Percentiles rank a stretch among this genome's conserved stretches.
Evolutionary conservation across 1,284 basidiomycete genomes (phyloP).

Genomic region (Leccinum griseonigrum): DNA sequence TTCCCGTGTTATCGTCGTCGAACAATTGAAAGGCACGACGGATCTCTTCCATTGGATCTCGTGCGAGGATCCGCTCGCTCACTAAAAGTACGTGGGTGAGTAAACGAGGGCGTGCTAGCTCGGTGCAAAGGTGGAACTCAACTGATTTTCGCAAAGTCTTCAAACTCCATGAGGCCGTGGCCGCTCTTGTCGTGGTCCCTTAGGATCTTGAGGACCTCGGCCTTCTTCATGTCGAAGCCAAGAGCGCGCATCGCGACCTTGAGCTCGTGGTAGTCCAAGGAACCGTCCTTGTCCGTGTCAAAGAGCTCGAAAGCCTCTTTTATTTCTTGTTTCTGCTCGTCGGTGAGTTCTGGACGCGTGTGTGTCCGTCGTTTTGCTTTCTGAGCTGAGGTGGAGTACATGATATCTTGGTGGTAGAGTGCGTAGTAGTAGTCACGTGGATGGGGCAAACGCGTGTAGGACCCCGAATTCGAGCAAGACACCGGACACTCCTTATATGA

Average conservation of each 20-base stretch:
- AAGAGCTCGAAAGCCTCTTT: constrained; percentile 99
- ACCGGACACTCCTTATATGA: background rate
- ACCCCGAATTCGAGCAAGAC: constrained; percentile 13
- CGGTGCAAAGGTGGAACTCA: constrained; percentile 48
- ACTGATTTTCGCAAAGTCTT: constrained; percentile 95
- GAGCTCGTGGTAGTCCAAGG: constrained; percentile 95
- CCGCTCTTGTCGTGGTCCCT: constrained; percentile 90
- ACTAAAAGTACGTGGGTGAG: constrained; percentile 52
- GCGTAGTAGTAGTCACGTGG: constrained; percentile 28
- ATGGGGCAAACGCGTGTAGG: constrained; percentile 24
- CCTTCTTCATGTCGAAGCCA: constrained; percentile 98
- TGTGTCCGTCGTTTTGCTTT: constrained; percentile 73
- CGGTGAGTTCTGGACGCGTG: constrained; percentile 77
- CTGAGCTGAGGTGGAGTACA: constrained; percentile 73
- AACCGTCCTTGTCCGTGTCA: constrained; percentile 98
- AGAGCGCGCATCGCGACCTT: constrained; percentile 98
- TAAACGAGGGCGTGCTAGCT: background rate
- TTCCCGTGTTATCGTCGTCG: constrained; percentile 95
- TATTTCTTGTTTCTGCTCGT: constrained; percentile 97
- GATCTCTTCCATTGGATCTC: constrained; percentile 97
- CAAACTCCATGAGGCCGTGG: constrained; percentile 91
- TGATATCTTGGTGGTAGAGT: constrained; percentile 25
- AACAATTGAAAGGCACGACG: constrained; percentile 94
- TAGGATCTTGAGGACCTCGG: constrained; percentile 94
- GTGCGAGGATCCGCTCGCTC: constrained; percentile 89